These are phyloP conservation scores for Didymella pomorum DNA, from an alignment of 2,329 filamentous ascomycete species.

Conservation along the genomic window DNA sequence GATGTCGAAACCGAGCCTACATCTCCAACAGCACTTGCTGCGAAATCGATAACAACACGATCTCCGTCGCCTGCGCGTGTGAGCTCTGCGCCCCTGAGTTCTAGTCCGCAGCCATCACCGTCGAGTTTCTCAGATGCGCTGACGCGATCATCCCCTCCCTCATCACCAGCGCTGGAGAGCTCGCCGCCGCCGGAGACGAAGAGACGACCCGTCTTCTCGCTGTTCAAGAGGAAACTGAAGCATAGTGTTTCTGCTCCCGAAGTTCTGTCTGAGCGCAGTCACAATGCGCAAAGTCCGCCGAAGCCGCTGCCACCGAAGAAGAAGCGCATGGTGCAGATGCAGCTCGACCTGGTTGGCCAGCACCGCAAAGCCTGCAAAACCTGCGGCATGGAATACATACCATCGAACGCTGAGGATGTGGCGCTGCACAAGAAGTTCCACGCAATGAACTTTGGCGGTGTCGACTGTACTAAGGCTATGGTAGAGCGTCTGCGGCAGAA, in stretches of 20 bases:
- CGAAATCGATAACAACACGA: neutral
- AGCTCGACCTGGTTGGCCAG: constrained; percentile 66
- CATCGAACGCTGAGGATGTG: constrained; percentile 68
- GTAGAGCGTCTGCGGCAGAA: constrained; percentile 60
- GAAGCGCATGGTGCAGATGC: constrained; percentile 64
- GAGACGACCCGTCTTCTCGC: constrained; percentile 60
- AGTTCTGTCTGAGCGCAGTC: constrained; percentile 36
- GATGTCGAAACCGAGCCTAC: constrained; percentile 19
- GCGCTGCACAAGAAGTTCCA: constrained; percentile 71
- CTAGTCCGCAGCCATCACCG: constrained; percentile 46
- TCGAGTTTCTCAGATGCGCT: constrained; percentile 54
- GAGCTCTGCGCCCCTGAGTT: constrained; percentile 30
- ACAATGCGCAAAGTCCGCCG: constrained; percentile 46
- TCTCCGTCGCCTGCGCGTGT: constrained; percentile 18
- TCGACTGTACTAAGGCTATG: constrained; percentile 67
- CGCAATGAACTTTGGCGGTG: constrained; percentile 66
- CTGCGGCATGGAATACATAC: constrained; percentile 73
- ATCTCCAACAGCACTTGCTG: constrained; percentile 20
- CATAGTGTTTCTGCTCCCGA: constrained; percentile 23
- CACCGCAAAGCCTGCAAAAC: constrained; percentile 64
- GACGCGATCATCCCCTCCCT: constrained; percentile 41
- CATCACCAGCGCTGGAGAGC: constrained; percentile 37
- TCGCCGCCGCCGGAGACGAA: constrained; percentile 35
- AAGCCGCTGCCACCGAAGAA: constrained; percentile 38
- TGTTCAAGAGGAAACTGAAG: constrained; percentile 49